Evolutionary conservation across 352 stramenopile genomes (phyloP).

Genomic region (Pythium sp.): DNA sequence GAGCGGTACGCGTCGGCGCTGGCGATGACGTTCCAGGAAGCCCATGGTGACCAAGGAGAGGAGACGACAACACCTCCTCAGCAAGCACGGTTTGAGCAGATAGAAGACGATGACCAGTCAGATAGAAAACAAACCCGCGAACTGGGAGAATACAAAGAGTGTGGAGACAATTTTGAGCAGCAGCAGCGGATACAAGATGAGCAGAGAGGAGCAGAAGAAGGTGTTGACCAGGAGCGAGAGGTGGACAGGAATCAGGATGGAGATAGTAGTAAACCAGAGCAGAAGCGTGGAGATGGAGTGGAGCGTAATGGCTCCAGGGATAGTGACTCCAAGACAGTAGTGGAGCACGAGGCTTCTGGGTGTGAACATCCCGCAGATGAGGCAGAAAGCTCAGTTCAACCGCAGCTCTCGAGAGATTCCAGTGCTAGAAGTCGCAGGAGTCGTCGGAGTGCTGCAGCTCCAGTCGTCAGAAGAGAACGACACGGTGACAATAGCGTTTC

Average conservation of each 20-base stretch:
- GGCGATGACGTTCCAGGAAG: conserved; percentile 51
- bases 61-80: neutral
- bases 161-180: neutral
- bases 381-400: neutral
- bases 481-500: conserved; percentile 30
- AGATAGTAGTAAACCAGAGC: neutral
- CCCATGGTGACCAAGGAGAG: neutral
- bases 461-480: neutral
- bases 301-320: no score
- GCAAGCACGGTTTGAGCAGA: neutral
- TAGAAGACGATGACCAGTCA: neutral
- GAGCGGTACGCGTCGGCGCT: conserved; percentile 93
- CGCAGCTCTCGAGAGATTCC: neutral
- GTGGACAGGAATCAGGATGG: neutral
- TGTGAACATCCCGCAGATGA: neutral
- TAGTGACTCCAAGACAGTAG: neutral
- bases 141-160: neutral
- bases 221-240: neutral
- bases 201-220: neutral
- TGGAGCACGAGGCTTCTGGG: neutral
- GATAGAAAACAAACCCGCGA: neutral
- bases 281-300: neutral
- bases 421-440: neutral
- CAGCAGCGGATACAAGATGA: neutral
- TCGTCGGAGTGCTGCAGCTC: conserved; percentile 13